phyloP scores from a whole-genome alignment of 1,284 basidiomycete species.

The Pascua guehoae region DNA sequence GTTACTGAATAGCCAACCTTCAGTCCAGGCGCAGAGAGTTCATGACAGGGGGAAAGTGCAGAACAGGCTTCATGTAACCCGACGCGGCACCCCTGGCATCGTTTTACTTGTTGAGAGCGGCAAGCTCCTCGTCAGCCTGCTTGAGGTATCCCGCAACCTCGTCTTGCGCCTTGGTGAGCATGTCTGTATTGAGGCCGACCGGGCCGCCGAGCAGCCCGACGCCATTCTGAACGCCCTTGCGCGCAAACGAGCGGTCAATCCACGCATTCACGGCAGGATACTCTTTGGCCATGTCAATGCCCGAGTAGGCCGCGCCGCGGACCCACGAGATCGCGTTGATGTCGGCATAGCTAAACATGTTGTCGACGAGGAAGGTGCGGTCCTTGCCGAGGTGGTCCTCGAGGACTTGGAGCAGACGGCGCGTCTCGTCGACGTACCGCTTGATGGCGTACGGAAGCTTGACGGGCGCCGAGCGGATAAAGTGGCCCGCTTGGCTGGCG shows the following conservation, averaged over 20 bases:
- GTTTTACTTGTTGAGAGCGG: no score
- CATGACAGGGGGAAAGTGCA: no score
- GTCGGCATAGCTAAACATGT: constrained; percentile 60
- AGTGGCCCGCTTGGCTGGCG: constrained; percentile 2
- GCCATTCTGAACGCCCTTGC: constrained; percentile 50
- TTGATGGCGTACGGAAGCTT: constrained; percentile 49
- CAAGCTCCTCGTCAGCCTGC: no score
- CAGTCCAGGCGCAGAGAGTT: no score
- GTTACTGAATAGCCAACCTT: no score
- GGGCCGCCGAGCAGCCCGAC: constrained; percentile 14
- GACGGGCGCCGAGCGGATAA: constrained; percentile 8
- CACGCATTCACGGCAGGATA: constrained; percentile 60
- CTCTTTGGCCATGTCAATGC: constrained; percentile 54
- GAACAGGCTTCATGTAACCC: no score
- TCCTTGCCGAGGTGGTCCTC: constrained; percentile 60
- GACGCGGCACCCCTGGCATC: no score
- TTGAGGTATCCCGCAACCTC: no score
- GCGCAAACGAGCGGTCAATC: constrained; percentile 50
- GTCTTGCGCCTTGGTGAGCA: no score
- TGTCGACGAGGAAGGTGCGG: constrained; percentile 60
- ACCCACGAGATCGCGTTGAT: constrained; percentile 54
- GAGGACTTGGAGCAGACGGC: constrained; percentile 69
- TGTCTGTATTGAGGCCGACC: no score
- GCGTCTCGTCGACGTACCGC: constrained; percentile 72
- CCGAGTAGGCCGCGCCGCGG: constrained; percentile 50